These are phyloP conservation scores for Dendrobium officinale DNA, from an alignment of 106 monocot species.

Conservation along the genomic window DNA sequence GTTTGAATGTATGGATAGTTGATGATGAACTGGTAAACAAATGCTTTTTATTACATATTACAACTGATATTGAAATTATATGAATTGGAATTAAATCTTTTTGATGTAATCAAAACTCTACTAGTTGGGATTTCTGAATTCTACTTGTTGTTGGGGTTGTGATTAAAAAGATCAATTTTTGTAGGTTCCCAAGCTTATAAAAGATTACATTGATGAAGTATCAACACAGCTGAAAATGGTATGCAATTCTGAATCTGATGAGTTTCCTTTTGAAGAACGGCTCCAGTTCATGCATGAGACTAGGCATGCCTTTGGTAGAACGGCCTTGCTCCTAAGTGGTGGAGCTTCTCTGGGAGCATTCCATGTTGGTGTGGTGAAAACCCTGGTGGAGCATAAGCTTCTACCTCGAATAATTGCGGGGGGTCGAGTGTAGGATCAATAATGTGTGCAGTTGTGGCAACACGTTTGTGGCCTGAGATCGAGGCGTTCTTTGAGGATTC, in stretches of 20 bases:
- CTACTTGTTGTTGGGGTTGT: neutral
- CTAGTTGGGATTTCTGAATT: neutral
- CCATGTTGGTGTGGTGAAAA: slow-evolving; percentile 65
- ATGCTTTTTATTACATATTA: neutral
- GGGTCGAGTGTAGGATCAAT: slow-evolving; percentile 83
- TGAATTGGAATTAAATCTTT: neutral
- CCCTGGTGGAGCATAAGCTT: slow-evolving; percentile 67
- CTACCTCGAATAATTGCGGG: slow-evolving; percentile 68
- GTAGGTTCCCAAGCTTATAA: slow-evolving; percentile 67
- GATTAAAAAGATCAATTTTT: neutral
- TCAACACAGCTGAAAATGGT: slow-evolving; percentile 63
- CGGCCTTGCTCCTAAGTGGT: slow-evolving; percentile 64
- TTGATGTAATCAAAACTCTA: neutral
- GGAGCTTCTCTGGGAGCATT: slow-evolving; percentile 70
- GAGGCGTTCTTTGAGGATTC: slow-evolving; percentile 66
- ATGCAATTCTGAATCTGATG: slow-evolving; percentile 58
- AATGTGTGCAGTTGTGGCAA: slow-evolving; percentile 67
- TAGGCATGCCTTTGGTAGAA: slow-evolving; percentile 69
- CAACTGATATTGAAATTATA: neutral
- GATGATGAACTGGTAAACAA: neutral
- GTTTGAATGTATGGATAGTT: no score
- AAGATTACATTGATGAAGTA: slow-evolving; percentile 77
- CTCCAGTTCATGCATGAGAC: slow-evolving; percentile 79
- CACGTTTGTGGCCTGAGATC: slow-evolving; percentile 68
- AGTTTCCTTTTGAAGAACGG: slow-evolving; percentile 65